Conservation (phyloP, 2,329 filamentous ascomycete genomes). For the Phyllosticta citriasiana region DNA sequence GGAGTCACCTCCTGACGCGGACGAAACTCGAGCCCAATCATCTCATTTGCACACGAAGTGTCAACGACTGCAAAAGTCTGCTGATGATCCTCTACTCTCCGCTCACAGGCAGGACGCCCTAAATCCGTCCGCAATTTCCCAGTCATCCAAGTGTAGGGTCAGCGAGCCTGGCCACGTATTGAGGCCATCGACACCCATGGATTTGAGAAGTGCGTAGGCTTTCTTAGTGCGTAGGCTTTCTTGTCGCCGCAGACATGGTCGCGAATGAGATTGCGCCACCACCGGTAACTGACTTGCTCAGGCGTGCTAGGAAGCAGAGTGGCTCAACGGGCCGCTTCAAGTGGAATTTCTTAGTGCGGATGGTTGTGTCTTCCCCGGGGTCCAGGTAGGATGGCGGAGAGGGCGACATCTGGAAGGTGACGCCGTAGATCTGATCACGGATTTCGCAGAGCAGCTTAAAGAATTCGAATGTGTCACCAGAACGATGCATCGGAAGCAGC, state of each 20-base stretch:
- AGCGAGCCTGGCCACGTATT: neutral
- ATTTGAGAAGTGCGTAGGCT: neutral
- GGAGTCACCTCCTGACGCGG: too few relatives aligned
- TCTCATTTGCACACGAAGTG: too few relatives aligned
- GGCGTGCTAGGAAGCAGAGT: neutral
- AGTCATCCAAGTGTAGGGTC: neutral
- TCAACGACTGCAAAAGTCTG: too few relatives aligned
- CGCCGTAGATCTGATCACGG: neutral
- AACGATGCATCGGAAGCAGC: too few relatives aligned
- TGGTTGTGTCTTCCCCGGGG: neutral
- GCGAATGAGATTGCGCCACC: neutral
- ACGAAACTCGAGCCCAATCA: too few relatives aligned
- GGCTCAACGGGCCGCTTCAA: neutral
- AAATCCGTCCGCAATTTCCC: neutral
- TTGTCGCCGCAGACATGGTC: neutral
- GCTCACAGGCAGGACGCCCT: too few relatives aligned
- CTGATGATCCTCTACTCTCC: too few relatives aligned
- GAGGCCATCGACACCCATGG: neutral
- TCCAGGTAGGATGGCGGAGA: too few relatives aligned
- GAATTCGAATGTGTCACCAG: too few relatives aligned
- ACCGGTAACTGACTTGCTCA: neutral
- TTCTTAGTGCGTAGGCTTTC: neutral
- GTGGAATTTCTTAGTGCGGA: neutral
- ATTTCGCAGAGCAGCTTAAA: neutral
- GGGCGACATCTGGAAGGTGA: neutral